phyloP scores from a whole-genome alignment of 2,329 filamentous ascomycete genomes.

The Graphilbum ipis-grandicollis region DNA sequence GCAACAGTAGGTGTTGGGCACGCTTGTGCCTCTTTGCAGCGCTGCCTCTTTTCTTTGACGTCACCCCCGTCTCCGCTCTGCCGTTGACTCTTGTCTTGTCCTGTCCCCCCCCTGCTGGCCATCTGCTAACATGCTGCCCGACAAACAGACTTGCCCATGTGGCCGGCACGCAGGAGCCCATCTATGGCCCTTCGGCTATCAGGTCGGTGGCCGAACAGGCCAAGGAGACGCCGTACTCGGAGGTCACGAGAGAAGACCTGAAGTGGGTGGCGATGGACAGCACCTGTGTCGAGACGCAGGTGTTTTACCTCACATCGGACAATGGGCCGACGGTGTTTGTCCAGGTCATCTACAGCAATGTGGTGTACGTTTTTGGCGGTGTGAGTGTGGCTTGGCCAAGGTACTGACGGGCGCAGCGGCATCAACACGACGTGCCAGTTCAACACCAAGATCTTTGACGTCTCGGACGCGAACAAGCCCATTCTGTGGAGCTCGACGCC shows the following conservation, averaged over 20 bases:
- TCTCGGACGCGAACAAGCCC: slow-evolving; percentile 47
- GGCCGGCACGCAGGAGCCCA: slow-evolving; percentile 88
- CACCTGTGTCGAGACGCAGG: slow-evolving; percentile 88
- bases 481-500: slow-evolving; percentile 73
- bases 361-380: slow-evolving; percentile 51
- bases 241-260: slow-evolving; percentile 59
- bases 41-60: no score
- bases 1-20: slow-evolving; percentile 48
- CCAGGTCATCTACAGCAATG: slow-evolving; percentile 96
- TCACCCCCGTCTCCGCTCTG: no score
- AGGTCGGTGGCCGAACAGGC: slow-evolving; percentile 71
- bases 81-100: background rate
- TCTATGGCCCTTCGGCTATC: slow-evolving; percentile 82
- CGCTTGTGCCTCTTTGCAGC: background rate
- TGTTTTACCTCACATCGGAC: slow-evolving; percentile 77
- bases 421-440: slow-evolving; percentile 85
- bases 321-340: slow-evolving; percentile 59
- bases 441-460: slow-evolving; percentile 81
- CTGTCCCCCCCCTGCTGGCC: background rate
- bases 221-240: slow-evolving; percentile 61
- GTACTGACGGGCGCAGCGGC: slow-evolving; percentile 44
- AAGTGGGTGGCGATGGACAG: slow-evolving; percentile 69
- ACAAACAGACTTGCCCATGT: slow-evolving; percentile 49
- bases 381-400: no score
- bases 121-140: background rate